Evolutionary conservation across 2,329 filamentous ascomycete species (phyloP).

Genomic region (Claviceps digitariae): DNA sequence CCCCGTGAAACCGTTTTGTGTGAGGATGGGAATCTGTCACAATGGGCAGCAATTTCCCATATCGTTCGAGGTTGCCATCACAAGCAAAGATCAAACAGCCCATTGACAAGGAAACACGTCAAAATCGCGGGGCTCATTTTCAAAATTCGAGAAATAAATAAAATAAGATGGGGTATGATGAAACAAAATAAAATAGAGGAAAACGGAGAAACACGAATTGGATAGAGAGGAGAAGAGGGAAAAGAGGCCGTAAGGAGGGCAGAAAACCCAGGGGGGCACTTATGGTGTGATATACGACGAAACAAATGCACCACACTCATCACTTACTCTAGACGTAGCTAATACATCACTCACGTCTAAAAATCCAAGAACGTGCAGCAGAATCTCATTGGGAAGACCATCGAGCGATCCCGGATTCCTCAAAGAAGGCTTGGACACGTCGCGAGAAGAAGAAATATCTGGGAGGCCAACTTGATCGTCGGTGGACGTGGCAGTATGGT

Average conservation of each 20-base stretch:
- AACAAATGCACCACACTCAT: constrained; percentile 25
- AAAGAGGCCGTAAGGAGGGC: too few relatives aligned
- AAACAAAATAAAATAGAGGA: too few relatives aligned
- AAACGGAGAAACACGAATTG: too few relatives aligned
- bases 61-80: not conserved
- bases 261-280: not conserved
- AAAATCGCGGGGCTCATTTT: too few relatives aligned
- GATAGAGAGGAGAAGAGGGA: not conserved
- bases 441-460: not conserved
- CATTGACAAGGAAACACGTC: not conserved
- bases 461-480: not conserved
- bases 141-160: too few relatives aligned
- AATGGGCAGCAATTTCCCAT: not conserved
- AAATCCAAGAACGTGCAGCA: constrained; percentile 41
- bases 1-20: not conserved
- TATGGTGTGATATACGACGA: not conserved
- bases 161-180: too few relatives aligned
- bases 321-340: constrained; percentile 40
- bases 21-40: not conserved
- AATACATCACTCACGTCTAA: constrained; percentile 45
- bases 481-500: not conserved
- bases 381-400: constrained; percentile 40
- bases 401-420: constrained; percentile 16
- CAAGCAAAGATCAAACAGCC: not conserved
- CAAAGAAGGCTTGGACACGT: not conserved